phyloP scores from a whole-genome alignment of 2,329 filamentous ascomycete species.

The Colletotrichum australisinense region DNA sequence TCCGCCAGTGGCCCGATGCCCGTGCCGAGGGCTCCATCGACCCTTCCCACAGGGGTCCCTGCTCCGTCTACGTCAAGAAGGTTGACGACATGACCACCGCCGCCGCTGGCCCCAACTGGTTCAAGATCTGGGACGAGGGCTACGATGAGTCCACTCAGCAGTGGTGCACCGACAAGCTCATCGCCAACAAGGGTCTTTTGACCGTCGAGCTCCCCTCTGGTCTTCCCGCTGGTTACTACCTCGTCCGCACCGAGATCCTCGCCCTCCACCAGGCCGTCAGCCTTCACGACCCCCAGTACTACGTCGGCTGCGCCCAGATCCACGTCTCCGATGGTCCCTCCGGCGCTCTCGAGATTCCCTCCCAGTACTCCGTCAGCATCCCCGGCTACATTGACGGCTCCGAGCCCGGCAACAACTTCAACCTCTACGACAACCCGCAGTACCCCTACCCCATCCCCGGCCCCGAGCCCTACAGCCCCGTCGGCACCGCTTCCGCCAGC shows the following conservation, averaged over 20 bases:
- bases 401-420: conserved; percentile 69
- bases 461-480: conserved; percentile 63
- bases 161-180: conserved; percentile 80
- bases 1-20: conserved; percentile 70
- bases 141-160: conserved; percentile 65
- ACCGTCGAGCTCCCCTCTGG: conserved; percentile 70
- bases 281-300: conserved; percentile 75
- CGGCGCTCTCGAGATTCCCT: conserved; percentile 59
- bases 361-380: conserved; percentile 67
- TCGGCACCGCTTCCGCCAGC: conserved; percentile 22
- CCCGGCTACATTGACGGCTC: conserved; percentile 71
- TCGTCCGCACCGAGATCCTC: conserved; percentile 77
- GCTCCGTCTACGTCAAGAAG: conserved; percentile 80
- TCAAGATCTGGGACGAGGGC: conserved; percentile 80
- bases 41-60: conserved; percentile 73
- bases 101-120: conserved; percentile 76
- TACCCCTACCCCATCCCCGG: conserved; percentile 70
- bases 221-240: conserved; percentile 74
- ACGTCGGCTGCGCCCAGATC: conserved; percentile 78
- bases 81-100: conserved; percentile 65
- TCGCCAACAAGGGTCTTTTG: conserved; percentile 71
- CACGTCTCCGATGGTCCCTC: conserved; percentile 64
- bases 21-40: conserved; percentile 67
- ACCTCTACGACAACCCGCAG: conserved; percentile 68
- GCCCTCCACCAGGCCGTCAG: conserved; percentile 72